phyloP scores from a whole-genome alignment of 2,329 filamentous ascomycete species.

The Colletotrichum karsti region DNA sequence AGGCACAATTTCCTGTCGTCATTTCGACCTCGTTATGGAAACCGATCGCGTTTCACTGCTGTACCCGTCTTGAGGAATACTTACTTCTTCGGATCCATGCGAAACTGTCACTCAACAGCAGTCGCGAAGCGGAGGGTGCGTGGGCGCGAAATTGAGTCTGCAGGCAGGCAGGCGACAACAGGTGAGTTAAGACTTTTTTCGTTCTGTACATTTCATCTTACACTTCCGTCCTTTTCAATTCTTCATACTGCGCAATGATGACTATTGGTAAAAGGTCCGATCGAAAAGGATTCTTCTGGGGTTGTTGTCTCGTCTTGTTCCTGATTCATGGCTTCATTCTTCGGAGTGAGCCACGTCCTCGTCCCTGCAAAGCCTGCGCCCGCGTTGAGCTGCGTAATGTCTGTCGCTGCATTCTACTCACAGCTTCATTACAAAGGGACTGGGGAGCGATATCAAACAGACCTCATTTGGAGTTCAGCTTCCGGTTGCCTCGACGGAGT shows the following conservation, averaged over 20 bases:
- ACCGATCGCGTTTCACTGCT: neutral
- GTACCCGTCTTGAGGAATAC: neutral
- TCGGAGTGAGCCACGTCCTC: constrained; percentile 16
- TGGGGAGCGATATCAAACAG: constrained; percentile 5
- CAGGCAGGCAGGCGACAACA: neutral
- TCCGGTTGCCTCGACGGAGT: constrained; percentile 52
- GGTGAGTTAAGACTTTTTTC: neutral
- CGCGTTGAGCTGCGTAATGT: neutral
- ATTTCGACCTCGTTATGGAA: neutral
- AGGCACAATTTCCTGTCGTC: neutral
- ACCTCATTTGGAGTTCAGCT: constrained; percentile 63
- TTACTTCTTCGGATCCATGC: constrained; percentile 7
- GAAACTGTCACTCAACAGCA: neutral
- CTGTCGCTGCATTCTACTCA: neutral
- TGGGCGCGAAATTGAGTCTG: constrained; percentile 14
- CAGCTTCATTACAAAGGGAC: neutral
- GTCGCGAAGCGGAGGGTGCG: constrained; percentile 15
- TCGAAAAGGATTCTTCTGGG: constrained; percentile 57
- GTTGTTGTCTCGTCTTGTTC: constrained; percentile 38
- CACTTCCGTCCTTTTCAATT: too few relatives aligned
- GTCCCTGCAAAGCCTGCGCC: neutral
- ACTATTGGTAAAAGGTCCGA: constrained; percentile 73
- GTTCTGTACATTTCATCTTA: neutral
- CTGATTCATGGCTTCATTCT: constrained; percentile 32
- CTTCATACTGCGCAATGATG: constrained; percentile 53